Evolutionary conservation across 192 early-diverging fungal genomes (phyloP), one percentile per base, ranked within the genome.

Genomic region (Coemansia aciculifera): DNA sequence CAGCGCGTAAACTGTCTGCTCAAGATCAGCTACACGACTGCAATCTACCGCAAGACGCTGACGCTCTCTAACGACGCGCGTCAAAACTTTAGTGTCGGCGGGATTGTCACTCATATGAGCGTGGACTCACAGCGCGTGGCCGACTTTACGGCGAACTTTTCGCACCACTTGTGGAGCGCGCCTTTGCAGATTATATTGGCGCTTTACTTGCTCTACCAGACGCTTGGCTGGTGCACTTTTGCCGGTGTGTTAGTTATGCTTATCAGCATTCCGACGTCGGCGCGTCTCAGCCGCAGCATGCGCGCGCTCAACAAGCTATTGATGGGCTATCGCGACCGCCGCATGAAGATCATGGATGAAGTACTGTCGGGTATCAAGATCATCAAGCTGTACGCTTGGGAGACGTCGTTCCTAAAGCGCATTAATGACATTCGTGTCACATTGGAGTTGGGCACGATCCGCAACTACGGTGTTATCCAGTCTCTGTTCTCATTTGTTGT

Each of bases 21-120:
- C 38, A 89, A 89, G 59, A 86, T 92, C 9, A 92, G 90, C 40
- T 79, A 94, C 64, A 88, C 91, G 31, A 92, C 97, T 0, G 90
- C 94, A 23, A 91, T 98, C 51, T 98, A 97, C 75, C 87, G 87
- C 68, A 99, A 98, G 66, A 87, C 94, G 6, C 79, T 99, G 59
- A 66, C 82, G 10, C 86, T 99, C 10, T 94, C 93, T 43, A 96
- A 92, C 74, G 84, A 87, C 23, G 85, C 90, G 57, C 87, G 95
- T 5, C 93, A 95, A 69, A 77, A 82, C n/a, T 93, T 89, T 49
- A 96, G 93, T 37, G 87, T 92, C 19, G 92, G 93, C 24, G 91
- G 92, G 49, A 92, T 94, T 48, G 87, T 89, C 32, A 89, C 89
- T 32, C 71, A 89, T 52, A 92, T 93, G 90, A 89, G 87, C 66